Conservation (phyloP, 306 rosid genomes). For the Dryas drummondii region DNA sequence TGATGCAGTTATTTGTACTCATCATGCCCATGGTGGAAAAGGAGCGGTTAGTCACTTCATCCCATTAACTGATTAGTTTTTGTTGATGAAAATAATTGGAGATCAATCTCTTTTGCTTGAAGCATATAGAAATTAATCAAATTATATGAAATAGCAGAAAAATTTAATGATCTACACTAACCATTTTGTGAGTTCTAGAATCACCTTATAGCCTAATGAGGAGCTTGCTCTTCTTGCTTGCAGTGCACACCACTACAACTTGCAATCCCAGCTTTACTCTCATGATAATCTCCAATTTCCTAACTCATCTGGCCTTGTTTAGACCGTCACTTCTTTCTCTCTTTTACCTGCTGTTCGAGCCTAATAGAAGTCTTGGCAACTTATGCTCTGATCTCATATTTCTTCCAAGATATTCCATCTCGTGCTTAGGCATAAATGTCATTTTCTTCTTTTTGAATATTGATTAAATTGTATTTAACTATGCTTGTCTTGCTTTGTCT, state of each 20-base stretch:
- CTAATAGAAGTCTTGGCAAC: neutral
- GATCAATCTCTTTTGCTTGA: neutral
- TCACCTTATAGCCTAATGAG: neutral
- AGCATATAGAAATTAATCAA: neutral
- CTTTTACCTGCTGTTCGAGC: conserved; percentile 3
- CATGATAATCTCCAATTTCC: neutral
- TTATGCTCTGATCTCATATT: neutral
- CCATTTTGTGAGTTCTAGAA: neutral
- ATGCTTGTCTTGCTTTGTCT: neutral
- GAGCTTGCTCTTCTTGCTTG: neutral
- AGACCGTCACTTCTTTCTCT: neutral
- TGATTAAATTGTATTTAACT: neutral
- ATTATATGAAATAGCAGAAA: neutral
- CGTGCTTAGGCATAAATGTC: neutral
- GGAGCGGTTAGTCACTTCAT: conserved; percentile 77
- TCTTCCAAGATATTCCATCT: neutral
- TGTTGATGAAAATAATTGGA: neutral
- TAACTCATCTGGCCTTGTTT: conserved; percentile 2
- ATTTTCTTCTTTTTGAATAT: neutral
- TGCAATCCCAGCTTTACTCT: neutral
- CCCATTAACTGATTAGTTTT: neutral
- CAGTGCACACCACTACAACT: too few relatives aligned
- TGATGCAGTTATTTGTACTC: conserved; percentile 86
- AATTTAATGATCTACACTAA: neutral
- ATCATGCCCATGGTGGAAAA: conserved; percentile 96